Base-by-base conservation (phyloP, 768 basidiomycete genomes). In the Boletus fagicola region DNA sequence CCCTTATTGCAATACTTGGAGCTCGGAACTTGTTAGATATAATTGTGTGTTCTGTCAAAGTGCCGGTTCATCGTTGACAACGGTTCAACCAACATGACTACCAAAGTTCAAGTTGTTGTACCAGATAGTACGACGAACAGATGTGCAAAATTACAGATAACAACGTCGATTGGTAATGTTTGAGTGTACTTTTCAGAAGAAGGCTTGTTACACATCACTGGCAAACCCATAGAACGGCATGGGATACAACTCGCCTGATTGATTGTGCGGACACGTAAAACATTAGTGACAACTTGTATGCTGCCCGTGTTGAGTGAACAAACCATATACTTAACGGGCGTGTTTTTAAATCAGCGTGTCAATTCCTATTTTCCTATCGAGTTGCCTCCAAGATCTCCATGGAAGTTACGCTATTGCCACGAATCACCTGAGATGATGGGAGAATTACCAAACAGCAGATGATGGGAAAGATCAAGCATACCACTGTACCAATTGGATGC, bases 381-480 rank as follows among this genome's bases (percentile, higher is more conserved):
- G 79, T 80, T 26, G 85, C 78, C 72, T 92, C 91, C 52, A 92
- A 68, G 22, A 83, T 89, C 74, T 98, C 95, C 90, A 97, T 95
- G 57, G 92, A 93, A 53, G 93, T 93, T 45, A 98, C 93, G 57
- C 92, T 95, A 77, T 96, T 98, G 49, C 95, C 95, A 42, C 95
- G 90, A 67, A 98, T 91, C 63, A 98, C 93, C 95, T 98, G 73
- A 11, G 60, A 51, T 26, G 53, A 49, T 39, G 30, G 55, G 26
- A 55, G 26, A 18, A 43, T 57, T 40, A 61, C 46, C 12, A 47
- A 54, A 44, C 47, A 8, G 7, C 39, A 26, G 35, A 31, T 40
- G 28, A 43, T 33, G 18, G 2, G 13, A 22, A n/a, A 18, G 28
- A 54, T 46, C 40, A 26, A 24, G 81, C 92, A 66, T 72, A 98